Conservation (phyloP, 306 rosid genomes). For the Inga leiocalycina region DNA sequence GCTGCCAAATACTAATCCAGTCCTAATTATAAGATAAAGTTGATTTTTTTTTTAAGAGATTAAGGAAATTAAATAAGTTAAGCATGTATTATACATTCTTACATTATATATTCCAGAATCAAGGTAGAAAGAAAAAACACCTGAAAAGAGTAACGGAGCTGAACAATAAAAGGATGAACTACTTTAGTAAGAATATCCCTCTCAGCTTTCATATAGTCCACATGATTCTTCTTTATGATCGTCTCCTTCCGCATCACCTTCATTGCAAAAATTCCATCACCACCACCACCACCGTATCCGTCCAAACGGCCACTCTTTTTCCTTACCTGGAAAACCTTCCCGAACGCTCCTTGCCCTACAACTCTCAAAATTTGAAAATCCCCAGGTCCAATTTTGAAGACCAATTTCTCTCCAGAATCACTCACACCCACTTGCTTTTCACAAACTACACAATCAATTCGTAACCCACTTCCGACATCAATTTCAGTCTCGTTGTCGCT, state of each 20-base stretch:
- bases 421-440: background rate
- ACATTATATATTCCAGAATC: background rate
- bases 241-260: conserved; percentile 95
- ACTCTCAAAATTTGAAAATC: conserved; percentile 84
- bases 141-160: conserved; percentile 89
- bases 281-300: background rate
- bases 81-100: no score
- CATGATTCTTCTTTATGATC: conserved; percentile 84
- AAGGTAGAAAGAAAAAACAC: conserved; percentile 23
- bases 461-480: background rate
- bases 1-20: background rate
- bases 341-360: conserved; percentile 87
- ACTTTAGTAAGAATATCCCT: conserved; percentile 94
- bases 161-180: conserved; percentile 86
- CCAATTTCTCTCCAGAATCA: conserved; percentile 21
- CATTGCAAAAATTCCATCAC: conserved; percentile 69
- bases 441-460: background rate
- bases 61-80: no score
- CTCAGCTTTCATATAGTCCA: conserved; percentile 95
- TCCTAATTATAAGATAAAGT: no score
- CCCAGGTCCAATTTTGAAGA: conserved; percentile 61
- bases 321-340: conserved; percentile 85
- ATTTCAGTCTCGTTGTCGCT: conserved; percentile 41
- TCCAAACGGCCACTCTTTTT: conserved; percentile 37
- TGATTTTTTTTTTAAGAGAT: no score